A percentile compares a stretch with the other conserved stretches of the same genome.
phyloP scores from a whole-genome alignment of 345 rosid species.

The Eucalyptus marginata region DNA sequence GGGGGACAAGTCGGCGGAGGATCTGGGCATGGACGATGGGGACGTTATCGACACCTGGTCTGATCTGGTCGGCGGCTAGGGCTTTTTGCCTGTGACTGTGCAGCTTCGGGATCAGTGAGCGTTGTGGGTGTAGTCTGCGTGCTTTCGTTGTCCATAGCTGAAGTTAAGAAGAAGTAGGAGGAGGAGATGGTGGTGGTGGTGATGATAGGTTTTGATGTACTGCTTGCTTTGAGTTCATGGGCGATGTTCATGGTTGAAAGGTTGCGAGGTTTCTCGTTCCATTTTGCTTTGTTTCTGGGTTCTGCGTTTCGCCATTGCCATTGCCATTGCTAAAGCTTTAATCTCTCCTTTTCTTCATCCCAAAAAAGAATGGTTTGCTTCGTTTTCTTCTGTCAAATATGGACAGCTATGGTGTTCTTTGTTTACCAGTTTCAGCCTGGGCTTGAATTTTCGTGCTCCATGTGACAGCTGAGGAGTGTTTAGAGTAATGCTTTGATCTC shows the following conservation, averaged over 20 bases:
- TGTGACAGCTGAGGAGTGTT: no score
- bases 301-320: neutral
- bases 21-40: neutral
- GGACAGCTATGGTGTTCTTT: neutral
- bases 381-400: neutral
- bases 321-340: neutral
- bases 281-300: neutral
- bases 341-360: neutral
- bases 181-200: neutral
- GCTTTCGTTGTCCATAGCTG: neutral
- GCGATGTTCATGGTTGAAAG: neutral
- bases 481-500: no score
- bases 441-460: neutral
- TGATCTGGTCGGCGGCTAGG: neutral
- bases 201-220: neutral
- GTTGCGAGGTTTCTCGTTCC: neutral
- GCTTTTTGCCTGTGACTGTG: neutral
- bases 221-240: neutral
- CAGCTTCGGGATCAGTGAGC: neutral
- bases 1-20: neutral
- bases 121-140: neutral
- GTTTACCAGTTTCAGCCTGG: neutral
- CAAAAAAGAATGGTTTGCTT: neutral
- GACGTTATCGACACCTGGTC: neutral
- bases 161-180: neutral